Base-by-base conservation (phyloP, 2,329 filamentous ascomycete species). In the Paecilomyces niveus region DNA sequence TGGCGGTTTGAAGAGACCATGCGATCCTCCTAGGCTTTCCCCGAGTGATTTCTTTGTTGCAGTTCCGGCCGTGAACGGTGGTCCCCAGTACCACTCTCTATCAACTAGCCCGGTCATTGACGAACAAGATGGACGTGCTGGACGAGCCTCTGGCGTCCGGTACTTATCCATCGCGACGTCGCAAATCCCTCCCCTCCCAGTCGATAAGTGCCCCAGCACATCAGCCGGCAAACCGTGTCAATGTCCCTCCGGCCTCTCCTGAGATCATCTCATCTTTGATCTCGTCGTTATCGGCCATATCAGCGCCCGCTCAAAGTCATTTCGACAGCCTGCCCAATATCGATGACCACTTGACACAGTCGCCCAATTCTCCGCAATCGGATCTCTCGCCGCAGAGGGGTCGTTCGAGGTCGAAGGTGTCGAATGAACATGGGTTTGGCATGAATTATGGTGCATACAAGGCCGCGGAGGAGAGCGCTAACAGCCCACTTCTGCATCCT, bases 401-500 rank as follows among this genome's bases (percentile, higher is more conserved):
- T 63, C 62, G 71, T 62, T 70, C 67, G 58, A 56, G 73, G 64
- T 62, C 66, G 54, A 58, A 54, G 7, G 51, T 61, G 22, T 57
- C 54, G 15, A 62, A 58, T 54, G 65, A 67, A 54, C 63, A 76
- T 64, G 80, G 78, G 60, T 89, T 89, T 70, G 87, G 89, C 53
- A 83, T 90, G 74, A 89, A 90, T 69, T 90, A 90, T 80, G 85
- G 87, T 59, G 81, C 85, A 59, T 88, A 84, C 71, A 78, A 81
- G 54, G 76, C 81, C 53, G 77, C 81, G 3, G 79, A 80, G 56
- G 79, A 83, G 18, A 68, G 80, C 11, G 68, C 77, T 52, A 78
- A 83, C 54, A 78, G 81, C 35, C 74, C 78, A 54, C 76, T 78
- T 63, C 62, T 80, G 57, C 78, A 80, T 62, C 76, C 80, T 35